These are phyloP conservation scores for Schizosaccharomyces lindneri DNA, from an alignment of 805 yeast genomes.

Conservation along the genomic window DNA sequence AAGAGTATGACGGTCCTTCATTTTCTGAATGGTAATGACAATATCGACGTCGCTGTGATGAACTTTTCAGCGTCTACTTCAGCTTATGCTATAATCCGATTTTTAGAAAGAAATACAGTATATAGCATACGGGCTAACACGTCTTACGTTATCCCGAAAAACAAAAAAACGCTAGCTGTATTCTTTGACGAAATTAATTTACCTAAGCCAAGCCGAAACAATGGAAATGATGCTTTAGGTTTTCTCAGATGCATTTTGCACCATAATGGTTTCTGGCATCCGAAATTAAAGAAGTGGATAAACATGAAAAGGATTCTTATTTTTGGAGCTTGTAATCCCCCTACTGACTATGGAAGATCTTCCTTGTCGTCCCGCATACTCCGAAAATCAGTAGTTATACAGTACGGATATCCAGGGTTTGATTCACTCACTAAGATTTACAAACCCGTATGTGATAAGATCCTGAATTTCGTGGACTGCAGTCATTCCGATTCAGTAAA, in stretches of 20 bases:
- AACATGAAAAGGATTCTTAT: slow-evolving; percentile 37
- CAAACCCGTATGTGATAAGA: slow-evolving; percentile 12
- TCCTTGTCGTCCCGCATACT: slow-evolving; percentile 33
- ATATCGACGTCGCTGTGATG: slow-evolving; percentile 36
- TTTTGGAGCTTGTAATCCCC: slow-evolving; percentile 92
- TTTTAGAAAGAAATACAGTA: slow-evolving; percentile 49
- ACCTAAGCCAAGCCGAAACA: slow-evolving; percentile 46
- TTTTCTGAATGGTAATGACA: slow-evolving; percentile 32
- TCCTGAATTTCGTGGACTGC: no score
- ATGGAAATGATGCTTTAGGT: slow-evolving; percentile 45
- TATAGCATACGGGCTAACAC: slow-evolving; percentile 32
- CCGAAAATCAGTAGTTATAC: slow-evolving; percentile 37
- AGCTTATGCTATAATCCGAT: slow-evolving; percentile 31
- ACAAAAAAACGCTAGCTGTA: slow-evolving; percentile 45
- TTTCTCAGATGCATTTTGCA: slow-evolving; percentile 55
- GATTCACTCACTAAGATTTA: slow-evolving; percentile 46
- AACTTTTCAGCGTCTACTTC: slow-evolving; percentile 68
- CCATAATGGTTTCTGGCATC: slow-evolving; percentile 53
- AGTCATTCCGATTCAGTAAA: no score
- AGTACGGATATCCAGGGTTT: slow-evolving; percentile 56
- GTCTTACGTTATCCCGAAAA: slow-evolving; percentile 29
- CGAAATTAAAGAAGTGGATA: slow-evolving; percentile 39
- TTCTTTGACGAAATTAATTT: slow-evolving; percentile 84
- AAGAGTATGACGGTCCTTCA: slow-evolving; percentile 74
- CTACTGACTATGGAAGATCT: slow-evolving; percentile 54